These are phyloP conservation scores for Amauroascus verrucosus DNA, from an alignment of 2,329 filamentous ascomycete species.

Conservation along the genomic window DNA sequence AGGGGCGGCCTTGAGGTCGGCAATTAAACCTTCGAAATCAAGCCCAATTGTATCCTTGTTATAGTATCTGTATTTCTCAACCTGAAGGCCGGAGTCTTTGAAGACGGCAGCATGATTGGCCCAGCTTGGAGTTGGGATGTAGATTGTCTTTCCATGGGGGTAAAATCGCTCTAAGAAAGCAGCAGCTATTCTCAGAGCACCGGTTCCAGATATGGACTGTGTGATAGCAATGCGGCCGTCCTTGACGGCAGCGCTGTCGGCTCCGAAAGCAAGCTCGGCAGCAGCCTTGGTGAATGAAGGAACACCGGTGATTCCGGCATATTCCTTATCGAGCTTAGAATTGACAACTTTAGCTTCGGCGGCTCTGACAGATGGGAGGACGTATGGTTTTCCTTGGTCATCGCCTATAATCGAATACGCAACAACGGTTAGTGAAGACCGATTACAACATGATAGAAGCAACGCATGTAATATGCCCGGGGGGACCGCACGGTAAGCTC, in stretches of 20 bases:
- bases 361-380: constrained; percentile 81
- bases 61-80: constrained; percentile 97
- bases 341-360: constrained; percentile 81
- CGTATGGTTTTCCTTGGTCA: constrained; percentile 94
- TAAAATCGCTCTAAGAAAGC: constrained; percentile 89
- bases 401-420: constrained; percentile 43
- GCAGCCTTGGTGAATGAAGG: constrained; percentile 89
- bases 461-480: neutral
- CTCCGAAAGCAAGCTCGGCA: constrained; percentile 79
- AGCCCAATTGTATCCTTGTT: constrained; percentile 97
- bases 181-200: constrained; percentile 86
- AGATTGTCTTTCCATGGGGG: constrained; percentile 86
- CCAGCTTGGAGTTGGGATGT: constrained; percentile 93
- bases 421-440: constrained; percentile 5
- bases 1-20: constrained; percentile 80
- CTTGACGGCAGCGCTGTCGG: constrained; percentile 63
- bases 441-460: neutral
- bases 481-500: constrained; percentile 65
- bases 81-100: constrained; percentile 79
- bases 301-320: constrained; percentile 93
- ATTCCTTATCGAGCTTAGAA: constrained; percentile 83
- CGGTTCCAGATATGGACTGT: constrained; percentile 96
- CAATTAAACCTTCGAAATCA: constrained; percentile 88
- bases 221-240: constrained; percentile 76
- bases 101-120: constrained; percentile 97